A percentile compares a stretch with the other conserved stretches of the same genome.
Conservation (phyloP, 176 grass and related monocot genomes). For the Aegilops tauschii region DNA sequence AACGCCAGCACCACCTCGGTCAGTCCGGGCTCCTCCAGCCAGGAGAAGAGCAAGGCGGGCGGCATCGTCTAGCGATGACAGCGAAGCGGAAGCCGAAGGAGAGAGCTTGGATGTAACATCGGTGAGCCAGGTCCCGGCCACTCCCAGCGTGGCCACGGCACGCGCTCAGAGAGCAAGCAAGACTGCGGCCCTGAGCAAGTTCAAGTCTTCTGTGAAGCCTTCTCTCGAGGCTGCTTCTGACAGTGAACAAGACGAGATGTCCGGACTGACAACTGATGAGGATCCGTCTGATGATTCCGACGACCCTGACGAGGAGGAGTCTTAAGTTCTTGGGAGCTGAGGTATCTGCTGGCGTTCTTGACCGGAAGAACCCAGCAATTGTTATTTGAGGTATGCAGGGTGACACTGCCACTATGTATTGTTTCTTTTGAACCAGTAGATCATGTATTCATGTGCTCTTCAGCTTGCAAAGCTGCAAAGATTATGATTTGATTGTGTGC, state of each 20-base stretch:
- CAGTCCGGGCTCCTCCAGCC: conserved; percentile 43
- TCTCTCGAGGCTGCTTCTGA: conserved; percentile 12
- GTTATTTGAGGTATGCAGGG: not conserved
- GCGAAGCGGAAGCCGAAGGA: not conserved
- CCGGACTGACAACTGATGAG: conserved; percentile 46
- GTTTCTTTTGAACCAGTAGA: not conserved
- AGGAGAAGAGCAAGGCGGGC: conserved; percentile 58
- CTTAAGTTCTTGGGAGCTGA: not conserved
- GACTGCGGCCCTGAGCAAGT: conserved; percentile 66
- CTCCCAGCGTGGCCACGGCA: conserved; percentile 33
- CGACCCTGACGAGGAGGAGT: not conserved
- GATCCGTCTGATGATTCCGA: conserved; percentile 26
- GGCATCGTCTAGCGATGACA: conserved; percentile 39
- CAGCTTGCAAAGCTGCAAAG: not conserved
- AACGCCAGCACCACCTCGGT: conserved; percentile 61
- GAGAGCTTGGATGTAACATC: conserved; percentile 10
- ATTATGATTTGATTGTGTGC: not conserved
- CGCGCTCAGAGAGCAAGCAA: conserved; percentile 86
- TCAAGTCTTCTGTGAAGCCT: conserved; percentile 35
- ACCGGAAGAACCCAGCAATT: conserved; percentile 3
- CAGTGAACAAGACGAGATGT: conserved; percentile 30
- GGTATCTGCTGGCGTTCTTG: conserved; percentile 23
- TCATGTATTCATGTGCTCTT: too few species aligned
- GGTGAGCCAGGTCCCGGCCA: conserved; percentile 31
- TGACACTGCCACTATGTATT: not conserved